Evolutionary conservation across 2,329 filamentous ascomycete genomes (phyloP).

Genomic region (Aspergillus sp.): DNA sequence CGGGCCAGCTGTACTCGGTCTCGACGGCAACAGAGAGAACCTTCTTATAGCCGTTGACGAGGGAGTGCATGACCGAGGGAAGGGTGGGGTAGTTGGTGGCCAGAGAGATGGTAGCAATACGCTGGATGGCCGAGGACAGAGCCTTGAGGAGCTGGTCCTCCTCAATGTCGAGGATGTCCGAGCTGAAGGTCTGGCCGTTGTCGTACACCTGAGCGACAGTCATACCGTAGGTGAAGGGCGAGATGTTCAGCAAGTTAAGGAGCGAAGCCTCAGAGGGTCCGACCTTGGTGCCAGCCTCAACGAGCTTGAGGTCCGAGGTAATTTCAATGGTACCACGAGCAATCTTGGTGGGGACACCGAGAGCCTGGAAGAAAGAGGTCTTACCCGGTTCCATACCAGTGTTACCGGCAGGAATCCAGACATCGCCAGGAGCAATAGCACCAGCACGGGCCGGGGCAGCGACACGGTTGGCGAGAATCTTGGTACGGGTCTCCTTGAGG

Average conservation of each 20-base stretch:
- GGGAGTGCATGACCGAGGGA: conserved; percentile 89
- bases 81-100: conserved; percentile 92
- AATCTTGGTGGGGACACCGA: conserved; percentile 99
- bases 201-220: conserved; percentile 95
- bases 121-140: conserved; percentile 72
- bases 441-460: conserved; percentile 96
- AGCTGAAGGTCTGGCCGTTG: conserved; percentile 84
- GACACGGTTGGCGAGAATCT: conserved; percentile 95
- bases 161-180: conserved; percentile 82
- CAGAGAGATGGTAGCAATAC: conserved; percentile 86
- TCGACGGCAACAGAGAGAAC: conserved; percentile 74
- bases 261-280: conserved; percentile 97
- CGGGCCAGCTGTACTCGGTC: conserved; percentile 90
- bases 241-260: conserved; percentile 99
- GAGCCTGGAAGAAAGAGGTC: conserved; percentile 99
- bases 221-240: conserved; percentile 99
- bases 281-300: conserved; percentile 88
- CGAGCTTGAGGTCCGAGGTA: conserved; percentile 93
- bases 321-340: conserved; percentile 99
- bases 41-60: conserved; percentile 99
- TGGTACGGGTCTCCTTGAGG: conserved; percentile 84
- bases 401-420: conserved; percentile 95
- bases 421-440: conserved; percentile 87
- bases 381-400: conserved; percentile 99
- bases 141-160: conserved; percentile 87